Percentiles rank a stretch among this genome's conserved stretches.
Evolutionary conservation across 2,329 filamentous ascomycete species (phyloP).

Genomic region (Metarhizium sp.): DNA sequence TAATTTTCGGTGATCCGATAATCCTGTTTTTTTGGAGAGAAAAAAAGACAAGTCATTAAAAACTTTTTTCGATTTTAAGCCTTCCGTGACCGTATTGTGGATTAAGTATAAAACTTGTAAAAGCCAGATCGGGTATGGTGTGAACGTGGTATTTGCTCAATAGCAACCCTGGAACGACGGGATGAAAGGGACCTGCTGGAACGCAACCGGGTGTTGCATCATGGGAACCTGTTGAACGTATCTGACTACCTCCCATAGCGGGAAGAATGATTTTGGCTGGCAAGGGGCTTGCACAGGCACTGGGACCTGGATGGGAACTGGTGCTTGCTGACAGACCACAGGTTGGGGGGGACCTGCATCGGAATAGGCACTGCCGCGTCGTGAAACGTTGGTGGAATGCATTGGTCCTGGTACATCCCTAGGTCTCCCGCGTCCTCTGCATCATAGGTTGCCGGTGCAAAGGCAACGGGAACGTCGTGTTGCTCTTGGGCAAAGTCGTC

Average conservation of each 20-base stretch:
- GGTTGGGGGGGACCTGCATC: slow-evolving; percentile 26
- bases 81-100: neutral
- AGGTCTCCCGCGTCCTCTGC: slow-evolving; percentile 33
- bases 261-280: slow-evolving; percentile 38
- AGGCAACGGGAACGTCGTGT: slow-evolving; percentile 29
- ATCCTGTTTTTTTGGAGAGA: neutral
- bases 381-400: slow-evolving; percentile 33
- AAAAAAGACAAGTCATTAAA: neutral
- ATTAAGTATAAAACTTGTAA: neutral
- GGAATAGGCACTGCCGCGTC: slow-evolving; percentile 23
- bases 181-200: slow-evolving; percentile 44
- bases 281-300: slow-evolving; percentile 28
- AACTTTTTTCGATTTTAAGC: neutral
- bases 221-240: slow-evolving; percentile 40
- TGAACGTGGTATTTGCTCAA: slow-evolving; percentile 8
- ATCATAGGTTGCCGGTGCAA: slow-evolving; percentile 34
- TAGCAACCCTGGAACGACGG: slow-evolving; percentile 44
- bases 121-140: neutral
- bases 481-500: slow-evolving; percentile 39
- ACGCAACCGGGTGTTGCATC: slow-evolving; percentile 39
- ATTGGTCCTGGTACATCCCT: slow-evolving; percentile 31
- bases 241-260: slow-evolving; percentile 43
- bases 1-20: neutral
- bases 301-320: slow-evolving; percentile 22
- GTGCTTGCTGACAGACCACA: slow-evolving; percentile 20